These are phyloP conservation scores for Cucumis cinereus DNA, from an alignment of 306 rosid species.

Conservation along the genomic window DNA sequence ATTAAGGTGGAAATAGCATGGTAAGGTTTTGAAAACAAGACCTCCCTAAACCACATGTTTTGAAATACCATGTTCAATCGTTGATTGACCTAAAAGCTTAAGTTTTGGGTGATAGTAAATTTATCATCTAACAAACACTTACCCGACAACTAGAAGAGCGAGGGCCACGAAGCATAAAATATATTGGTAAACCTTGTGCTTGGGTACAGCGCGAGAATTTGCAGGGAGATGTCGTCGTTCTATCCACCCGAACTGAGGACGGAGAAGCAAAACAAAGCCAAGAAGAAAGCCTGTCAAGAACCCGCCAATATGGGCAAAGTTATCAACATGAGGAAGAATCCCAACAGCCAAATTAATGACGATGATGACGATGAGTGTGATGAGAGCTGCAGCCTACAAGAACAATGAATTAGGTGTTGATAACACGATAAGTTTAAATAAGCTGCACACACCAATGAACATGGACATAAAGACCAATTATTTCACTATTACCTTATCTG, in stretches of 20 bases:
- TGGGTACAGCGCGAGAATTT: not conserved
- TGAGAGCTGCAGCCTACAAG: constrained; percentile 12
- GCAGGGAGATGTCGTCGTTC: not conserved
- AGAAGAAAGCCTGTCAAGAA: constrained; percentile 8
- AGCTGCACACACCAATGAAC: not conserved
- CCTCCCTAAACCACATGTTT: too few relatives aligned
- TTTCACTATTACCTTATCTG: not conserved
- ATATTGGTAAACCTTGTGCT: constrained; percentile 9
- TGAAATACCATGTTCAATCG: too few relatives aligned
- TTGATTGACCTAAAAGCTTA: too few relatives aligned
- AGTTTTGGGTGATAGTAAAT: too few relatives aligned
- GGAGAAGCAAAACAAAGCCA: constrained; percentile 12
- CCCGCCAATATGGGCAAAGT: constrained; percentile 4
- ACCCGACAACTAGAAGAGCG: constrained; percentile 4
- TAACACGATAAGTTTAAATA: not conserved
- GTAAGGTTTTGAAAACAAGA: not conserved
- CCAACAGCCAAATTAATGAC: constrained; percentile 10
- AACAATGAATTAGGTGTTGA: not conserved
- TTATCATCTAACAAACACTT: not conserved
- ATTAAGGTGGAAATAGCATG: too few relatives aligned
- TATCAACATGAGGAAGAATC: constrained; percentile 10
- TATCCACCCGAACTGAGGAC: constrained; percentile 12
- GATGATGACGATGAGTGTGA: constrained; percentile 7
- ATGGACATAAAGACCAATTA: not conserved
- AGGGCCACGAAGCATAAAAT: not conserved